These are phyloP conservation scores for Plenodomus biglobosus DNA, from an alignment of 2,329 filamentous ascomycete species.

Conservation along the genomic window DNA sequence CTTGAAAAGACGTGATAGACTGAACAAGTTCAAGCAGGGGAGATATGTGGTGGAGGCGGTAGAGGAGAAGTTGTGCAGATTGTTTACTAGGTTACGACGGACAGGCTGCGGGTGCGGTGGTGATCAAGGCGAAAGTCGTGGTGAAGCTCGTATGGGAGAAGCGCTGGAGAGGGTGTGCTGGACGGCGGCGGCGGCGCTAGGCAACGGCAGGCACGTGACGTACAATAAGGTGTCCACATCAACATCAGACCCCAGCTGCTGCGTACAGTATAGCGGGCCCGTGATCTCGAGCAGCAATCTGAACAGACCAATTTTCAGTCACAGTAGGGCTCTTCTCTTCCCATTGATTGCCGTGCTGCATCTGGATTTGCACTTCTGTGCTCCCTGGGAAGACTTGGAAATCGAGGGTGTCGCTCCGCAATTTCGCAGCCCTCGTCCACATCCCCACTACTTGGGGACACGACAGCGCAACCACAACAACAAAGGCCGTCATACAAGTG, in stretches of 20 bases:
- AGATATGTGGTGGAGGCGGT: not conserved
- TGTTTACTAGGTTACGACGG: not conserved
- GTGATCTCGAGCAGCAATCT: slow-evolving; percentile 5
- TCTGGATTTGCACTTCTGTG: no score
- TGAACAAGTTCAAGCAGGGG: not conserved
- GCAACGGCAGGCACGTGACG: slow-evolving; percentile 22
- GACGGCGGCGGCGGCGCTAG: slow-evolving; percentile 10
- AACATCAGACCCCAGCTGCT: slow-evolving; percentile 29
- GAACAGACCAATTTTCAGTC: no score
- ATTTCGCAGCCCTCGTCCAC: slow-evolving; percentile 15
- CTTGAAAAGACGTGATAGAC: not conserved
- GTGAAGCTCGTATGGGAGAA: slow-evolving; percentile 12
- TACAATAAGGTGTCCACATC: slow-evolving; percentile 21
- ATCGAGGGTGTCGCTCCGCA: slow-evolving; percentile 8
- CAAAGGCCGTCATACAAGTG: slow-evolving; percentile 3
- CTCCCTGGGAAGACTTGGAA: not conserved
- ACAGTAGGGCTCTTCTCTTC: no score
- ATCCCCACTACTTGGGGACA: slow-evolving; percentile 18
- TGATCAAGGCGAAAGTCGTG: slow-evolving; percentile 1
- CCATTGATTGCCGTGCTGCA: no score
- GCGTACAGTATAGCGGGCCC: slow-evolving; percentile 1
- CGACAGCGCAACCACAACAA: slow-evolving; percentile 8
- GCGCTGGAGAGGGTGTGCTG: slow-evolving; percentile 16
- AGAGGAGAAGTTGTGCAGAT: not conserved
- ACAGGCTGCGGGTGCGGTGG: not conserved